Evolutionary conservation across 306 rosid genomes (phyloP).

Genomic region (Pterocarpus macrocarpus): DNA sequence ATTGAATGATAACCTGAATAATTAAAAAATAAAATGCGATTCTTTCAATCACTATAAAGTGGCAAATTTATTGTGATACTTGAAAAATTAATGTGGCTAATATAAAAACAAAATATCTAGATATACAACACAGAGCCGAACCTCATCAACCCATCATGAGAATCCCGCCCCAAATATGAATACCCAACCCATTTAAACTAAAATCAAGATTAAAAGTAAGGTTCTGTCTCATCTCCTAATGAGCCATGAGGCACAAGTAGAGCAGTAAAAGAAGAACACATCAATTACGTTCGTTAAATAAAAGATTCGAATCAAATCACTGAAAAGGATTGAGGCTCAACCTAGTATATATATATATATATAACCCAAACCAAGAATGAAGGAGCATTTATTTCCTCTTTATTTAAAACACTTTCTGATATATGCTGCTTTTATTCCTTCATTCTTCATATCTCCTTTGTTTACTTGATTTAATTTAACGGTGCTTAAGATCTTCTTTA

Average conservation of each 20-base stretch:
- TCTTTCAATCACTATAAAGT: no score
- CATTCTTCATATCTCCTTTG: not conserved
- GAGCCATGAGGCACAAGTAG: not conserved
- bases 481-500: conserved; percentile 27
- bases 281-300: not conserved
- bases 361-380: conserved; percentile 34
- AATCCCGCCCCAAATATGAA: not conserved
- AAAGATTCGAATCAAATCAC: conserved; percentile 9
- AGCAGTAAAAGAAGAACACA: not conserved
- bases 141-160: not conserved
- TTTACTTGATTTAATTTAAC: conserved; percentile 18
- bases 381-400: conserved; percentile 27
- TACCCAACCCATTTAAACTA: not conserved
- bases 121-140: no score
- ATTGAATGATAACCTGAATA: not conserved
- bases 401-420: not conserved
- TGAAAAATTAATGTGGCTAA: not conserved
- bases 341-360: not conserved
- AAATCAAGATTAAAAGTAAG: not conserved
- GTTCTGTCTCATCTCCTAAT: not conserved
- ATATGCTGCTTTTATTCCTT: conserved; percentile 30
- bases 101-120: not conserved
- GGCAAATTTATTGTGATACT: no score
- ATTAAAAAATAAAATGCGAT: not conserved
- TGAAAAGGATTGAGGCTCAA: conserved; percentile 20